Evolutionary conservation across 805 yeast genomes (phyloP).

Genomic region (Myxozyma kluyveri): DNA sequence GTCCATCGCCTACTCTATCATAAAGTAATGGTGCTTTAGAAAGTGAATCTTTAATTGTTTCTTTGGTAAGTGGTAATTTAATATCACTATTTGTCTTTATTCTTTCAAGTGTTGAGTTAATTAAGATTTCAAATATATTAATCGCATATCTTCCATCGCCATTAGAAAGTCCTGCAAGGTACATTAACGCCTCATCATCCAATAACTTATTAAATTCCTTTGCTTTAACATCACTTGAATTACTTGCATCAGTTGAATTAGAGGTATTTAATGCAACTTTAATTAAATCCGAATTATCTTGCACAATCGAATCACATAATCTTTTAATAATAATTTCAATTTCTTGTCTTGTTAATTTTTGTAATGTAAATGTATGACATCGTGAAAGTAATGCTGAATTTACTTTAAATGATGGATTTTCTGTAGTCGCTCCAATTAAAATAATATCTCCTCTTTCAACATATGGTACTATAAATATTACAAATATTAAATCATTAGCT

Average conservation of each 20-base stretch:
- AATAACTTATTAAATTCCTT: constrained; percentile 36
- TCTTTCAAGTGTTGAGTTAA: constrained; percentile 30
- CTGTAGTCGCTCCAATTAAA: constrained; percentile 95
- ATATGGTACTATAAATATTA: constrained; percentile 50
- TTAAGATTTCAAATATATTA: constrained; percentile 65
- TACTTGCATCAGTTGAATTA: not conserved
- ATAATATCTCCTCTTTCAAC: constrained; percentile 81
- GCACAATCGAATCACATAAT: constrained; percentile 35
- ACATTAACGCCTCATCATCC: constrained; percentile 56
- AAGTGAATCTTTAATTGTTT: constrained; percentile 2
- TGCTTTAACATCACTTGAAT: not conserved
- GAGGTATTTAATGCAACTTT: not conserved
- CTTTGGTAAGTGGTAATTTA: not conserved
- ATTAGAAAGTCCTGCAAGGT: constrained; percentile 68
- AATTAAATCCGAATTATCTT: constrained; percentile 1
- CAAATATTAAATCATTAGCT: not conserved
- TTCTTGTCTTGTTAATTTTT: constrained; percentile 51
- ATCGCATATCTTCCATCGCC: constrained; percentile 90
- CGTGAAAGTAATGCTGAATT: constrained; percentile 81
- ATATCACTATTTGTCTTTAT: constrained; percentile 36
- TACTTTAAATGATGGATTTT: constrained; percentile 81
- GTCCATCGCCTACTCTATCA: constrained; percentile 86
- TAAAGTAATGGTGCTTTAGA: constrained; percentile 53
- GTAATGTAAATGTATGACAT: constrained; percentile 73
- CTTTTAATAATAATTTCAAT: constrained; percentile 51